A percentile compares a stretch with the other conserved stretches of the same genome.
Conservation (phyloP, 2,329 filamentous ascomycete species). For the Parascedosporium putredinis region DNA sequence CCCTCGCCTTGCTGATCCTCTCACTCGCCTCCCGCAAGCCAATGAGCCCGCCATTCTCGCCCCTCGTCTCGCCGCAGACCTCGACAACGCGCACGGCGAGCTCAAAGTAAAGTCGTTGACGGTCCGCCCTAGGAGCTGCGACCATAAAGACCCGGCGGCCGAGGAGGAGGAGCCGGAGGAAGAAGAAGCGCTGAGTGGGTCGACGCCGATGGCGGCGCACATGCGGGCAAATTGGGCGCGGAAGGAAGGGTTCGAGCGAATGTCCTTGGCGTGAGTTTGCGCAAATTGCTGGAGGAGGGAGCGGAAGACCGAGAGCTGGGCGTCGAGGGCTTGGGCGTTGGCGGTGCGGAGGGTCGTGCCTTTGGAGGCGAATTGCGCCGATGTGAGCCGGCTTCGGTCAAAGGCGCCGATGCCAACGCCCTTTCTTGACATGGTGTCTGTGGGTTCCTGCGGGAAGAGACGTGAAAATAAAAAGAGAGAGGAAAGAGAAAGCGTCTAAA, state of each 20-base stretch:
- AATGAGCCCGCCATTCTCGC: conserved; percentile 88
- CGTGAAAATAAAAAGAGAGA: no score
- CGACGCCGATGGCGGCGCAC: conserved; percentile 94
- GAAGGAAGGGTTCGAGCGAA: conserved; percentile 89
- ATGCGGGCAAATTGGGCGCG: conserved; percentile 96
- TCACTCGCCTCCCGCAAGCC: conserved; percentile 72
- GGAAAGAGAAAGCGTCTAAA: no score
- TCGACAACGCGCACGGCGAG: conserved; percentile 93
- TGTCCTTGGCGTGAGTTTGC: conserved; percentile 87
- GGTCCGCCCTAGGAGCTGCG: conserved; percentile 78
- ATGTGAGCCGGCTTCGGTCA: conserved; percentile 72
- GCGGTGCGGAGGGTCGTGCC: conserved; percentile 75
- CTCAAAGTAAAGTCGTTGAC: conserved; percentile 99
- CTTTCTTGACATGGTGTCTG: conserved; percentile 70
- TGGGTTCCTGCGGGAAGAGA: no score
- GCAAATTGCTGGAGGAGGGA: conserved; percentile 92
- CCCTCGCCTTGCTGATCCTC: conserved; percentile 59
- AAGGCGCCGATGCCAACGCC: conserved; percentile 88
- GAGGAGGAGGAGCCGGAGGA: conserved; percentile 24
- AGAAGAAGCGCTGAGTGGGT: conserved; percentile 60
- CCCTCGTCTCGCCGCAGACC: conserved; percentile 74
- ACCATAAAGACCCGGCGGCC: conserved; percentile 66
- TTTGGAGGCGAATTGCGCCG: conserved; percentile 82
- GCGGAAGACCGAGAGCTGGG: conserved; percentile 92
- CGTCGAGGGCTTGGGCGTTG: conserved; percentile 78